Evolutionary conservation across 257 asterid species (phyloP), one percentile per base, ranked within the genome.

Genomic region (Plantago major): DNA sequence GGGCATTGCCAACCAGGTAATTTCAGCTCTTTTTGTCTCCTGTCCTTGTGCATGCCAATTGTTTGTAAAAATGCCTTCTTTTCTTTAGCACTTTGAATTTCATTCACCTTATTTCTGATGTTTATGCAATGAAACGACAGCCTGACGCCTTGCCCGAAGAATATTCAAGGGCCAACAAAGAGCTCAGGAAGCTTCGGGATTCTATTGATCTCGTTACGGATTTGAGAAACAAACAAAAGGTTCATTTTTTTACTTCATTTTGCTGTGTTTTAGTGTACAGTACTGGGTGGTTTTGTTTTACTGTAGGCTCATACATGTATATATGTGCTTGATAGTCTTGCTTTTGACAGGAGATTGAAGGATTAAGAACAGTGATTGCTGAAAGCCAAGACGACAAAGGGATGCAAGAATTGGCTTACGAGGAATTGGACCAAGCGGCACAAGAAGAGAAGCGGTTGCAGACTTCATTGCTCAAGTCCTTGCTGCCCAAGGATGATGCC

Each of bases 401-500:
- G 71, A 82, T 92, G 94, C 79, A 80, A 52, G 80, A 86, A 67
- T 86, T 92, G 97, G 99, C 95, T 70, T 79, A 86, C 46, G 85
- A 86, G 59, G 99, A 89, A 66, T 66, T 92, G 79, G 80, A 77
- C 51, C 83, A 77, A 67, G 89, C 93, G 51, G 43, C 73, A 50
- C 83, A 78, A 40, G 91, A 85, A 67, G 96, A 89, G 80, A 84
- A 79, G 72, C 83, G 77, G 71, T 72, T 89, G 57, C 95, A 74
- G 63, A 58, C 59, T 74, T 72, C 66, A 66, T 82, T 92, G 69
- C 94, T 92, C 71, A 86, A 85, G 75, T 71, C 94, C 37, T 74
- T 92, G 74, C 76, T 92, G 42, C 99, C 99, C 13, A 92, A 75
- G 82, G 99, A 92, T 75, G 99, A 86, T 66, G 97, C 95, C 7